Evolutionary conservation across 1,139 yeast species (phyloP).

Genomic region (Protomyces arabidopsidicola): DNA sequence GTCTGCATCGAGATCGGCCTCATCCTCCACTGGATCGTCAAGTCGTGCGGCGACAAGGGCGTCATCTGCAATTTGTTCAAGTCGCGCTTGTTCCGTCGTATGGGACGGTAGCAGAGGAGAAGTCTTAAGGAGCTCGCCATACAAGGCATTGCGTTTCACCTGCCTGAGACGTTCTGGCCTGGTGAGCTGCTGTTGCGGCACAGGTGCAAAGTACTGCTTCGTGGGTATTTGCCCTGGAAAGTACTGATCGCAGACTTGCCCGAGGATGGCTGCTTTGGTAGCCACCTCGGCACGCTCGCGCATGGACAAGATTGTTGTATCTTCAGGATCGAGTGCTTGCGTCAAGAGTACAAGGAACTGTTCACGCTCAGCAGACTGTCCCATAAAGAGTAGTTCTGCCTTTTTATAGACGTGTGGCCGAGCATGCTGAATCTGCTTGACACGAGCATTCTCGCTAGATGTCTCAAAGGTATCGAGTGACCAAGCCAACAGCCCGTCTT

Average conservation of each 20-base stretch:
- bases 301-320: conserved; percentile 16
- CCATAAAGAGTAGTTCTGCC: not conserved
- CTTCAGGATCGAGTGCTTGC: conserved; percentile 15
- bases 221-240: conserved; percentile 12
- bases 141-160: not conserved
- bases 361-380: conserved; percentile 1
- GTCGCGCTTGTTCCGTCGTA: not conserved
- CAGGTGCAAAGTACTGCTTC: not conserved
- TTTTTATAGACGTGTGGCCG: conserved; percentile 1
- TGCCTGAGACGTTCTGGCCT: conserved; percentile 10
- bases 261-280: conserved; percentile 10
- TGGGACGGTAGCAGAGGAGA: not conserved
- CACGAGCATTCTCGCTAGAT: not conserved
- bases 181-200: not conserved
- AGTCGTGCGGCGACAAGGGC: not conserved
- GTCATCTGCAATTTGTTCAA: not conserved
- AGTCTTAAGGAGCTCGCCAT: conserved; percentile 9
- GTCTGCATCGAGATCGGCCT: not conserved
- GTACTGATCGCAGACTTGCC: conserved; percentile 21
- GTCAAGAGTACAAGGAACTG: not conserved
- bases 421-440: not conserved
- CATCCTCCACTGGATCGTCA: not conserved
- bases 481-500: conserved; percentile 14
- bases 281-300: conserved; percentile 5
- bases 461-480: not conserved